Evolutionary conservation across 257 asterid genomes (phyloP), one percentile per base, ranked within the genome.

Genomic region (Anisodus acutangulus): DNA sequence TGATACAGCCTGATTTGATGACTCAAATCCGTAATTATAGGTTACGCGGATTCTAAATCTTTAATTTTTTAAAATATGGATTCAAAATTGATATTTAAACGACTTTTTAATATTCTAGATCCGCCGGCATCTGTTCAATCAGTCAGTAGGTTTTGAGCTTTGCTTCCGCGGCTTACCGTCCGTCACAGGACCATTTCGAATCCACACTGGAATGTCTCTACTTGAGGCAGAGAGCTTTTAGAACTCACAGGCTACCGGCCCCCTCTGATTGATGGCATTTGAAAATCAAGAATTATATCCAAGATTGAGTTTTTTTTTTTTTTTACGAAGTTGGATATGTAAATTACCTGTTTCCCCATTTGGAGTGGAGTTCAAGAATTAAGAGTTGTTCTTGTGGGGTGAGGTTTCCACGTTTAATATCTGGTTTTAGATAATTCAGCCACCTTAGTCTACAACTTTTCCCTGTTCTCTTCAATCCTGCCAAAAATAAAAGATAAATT

Each of bases 391-490:
- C 98, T 68, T 90, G 95, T 13, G 97, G 94, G 69, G 90, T 89
- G 53, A 95, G 92, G 74, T 94, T 91, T 78, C 98, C 98, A 10
- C 95, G 91, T 80, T 94, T 95, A 76, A 93, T 88, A 80, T 93
- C 98, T 7, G 98, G 98, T 83, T 95, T 95, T 84, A 95, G 86
- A 86, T 95, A 95, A 85, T 95, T 95, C 82, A 95, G 76, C 98
- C 98, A 95, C 83, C 98, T 91, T 79, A 95, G 55, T 84, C 98
- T 92, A 89, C 97, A 95, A 68, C 98, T 95, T 76, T 95, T 95
- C 69, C 98, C 98, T 13, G 95, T 93, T 85, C 98, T 93, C 85
- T 90, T 95, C 11, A 93, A 91, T 83, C 98, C 98, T 95, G 88
- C 16, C 81, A 8, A 71, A 41, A 72, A 59, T 4, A 4, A 9